These are phyloP conservation scores for Sambucus nigra DNA, from an alignment of 129 eudicot genomes.

Conservation along the genomic window DNA sequence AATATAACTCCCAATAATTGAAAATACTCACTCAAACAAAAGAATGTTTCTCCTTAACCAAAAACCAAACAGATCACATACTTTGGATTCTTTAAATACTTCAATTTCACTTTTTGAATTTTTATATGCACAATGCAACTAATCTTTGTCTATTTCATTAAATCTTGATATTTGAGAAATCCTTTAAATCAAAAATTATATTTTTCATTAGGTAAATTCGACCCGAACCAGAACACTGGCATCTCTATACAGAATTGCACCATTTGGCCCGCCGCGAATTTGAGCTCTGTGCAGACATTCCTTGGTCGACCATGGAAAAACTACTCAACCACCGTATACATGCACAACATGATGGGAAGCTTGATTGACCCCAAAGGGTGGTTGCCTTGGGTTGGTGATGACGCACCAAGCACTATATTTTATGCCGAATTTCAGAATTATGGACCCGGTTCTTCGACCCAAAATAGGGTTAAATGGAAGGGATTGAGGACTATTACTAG, in stretches of 20 bases:
- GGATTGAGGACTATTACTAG: slow-evolving; percentile 20
- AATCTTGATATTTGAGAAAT: too few relatives aligned
- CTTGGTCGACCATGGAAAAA: slow-evolving; percentile 58
- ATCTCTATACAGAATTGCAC: slow-evolving; percentile 36
- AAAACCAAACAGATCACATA: too few relatives aligned
- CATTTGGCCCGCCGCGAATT: slow-evolving; percentile 22
- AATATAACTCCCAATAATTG: too few relatives aligned
- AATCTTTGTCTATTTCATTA: too few relatives aligned
- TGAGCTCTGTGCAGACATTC: slow-evolving; percentile 16
- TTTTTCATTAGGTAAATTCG: too few relatives aligned
- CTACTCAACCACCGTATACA: slow-evolving; percentile 31
- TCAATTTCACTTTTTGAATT: too few relatives aligned
- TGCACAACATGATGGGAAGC: slow-evolving; percentile 24
- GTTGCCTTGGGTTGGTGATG: slow-evolving; percentile 39
- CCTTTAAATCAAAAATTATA: too few relatives aligned
- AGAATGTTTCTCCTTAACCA: too few relatives aligned
- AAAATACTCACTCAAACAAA: too few relatives aligned
- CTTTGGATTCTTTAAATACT: too few relatives aligned
- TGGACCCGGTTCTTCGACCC: slow-evolving; percentile 35
- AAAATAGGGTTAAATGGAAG: slow-evolving; percentile 32
- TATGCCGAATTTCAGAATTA: slow-evolving; percentile 36
- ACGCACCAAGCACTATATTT: slow-evolving; percentile 30
- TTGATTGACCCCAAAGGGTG: slow-evolving; percentile 43
- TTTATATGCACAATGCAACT: too few relatives aligned
- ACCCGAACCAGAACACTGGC: slow-evolving; percentile 49